phyloP scores from a whole-genome alignment of 352 stramenopile species.

The Pythium phragmiticola region DNA sequence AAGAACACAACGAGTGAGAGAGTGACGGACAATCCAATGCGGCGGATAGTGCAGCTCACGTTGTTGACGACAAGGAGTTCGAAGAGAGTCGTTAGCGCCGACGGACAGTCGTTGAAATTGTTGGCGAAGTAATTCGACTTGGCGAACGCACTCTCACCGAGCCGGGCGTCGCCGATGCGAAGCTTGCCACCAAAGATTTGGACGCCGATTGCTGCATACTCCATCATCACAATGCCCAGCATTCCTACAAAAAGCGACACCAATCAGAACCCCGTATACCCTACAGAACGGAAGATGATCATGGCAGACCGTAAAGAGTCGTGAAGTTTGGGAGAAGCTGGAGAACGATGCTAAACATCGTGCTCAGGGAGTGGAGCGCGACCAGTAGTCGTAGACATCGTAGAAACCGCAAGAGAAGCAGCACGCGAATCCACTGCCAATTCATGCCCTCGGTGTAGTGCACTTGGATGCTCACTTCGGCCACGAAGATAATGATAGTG shows the following conservation, averaged over 20 bases:
- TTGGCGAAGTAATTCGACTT: conserved; percentile 59
- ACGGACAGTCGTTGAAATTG: conserved; percentile 80
- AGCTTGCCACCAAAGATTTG: conserved; percentile 66
- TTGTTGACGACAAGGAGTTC: conserved; percentile 80
- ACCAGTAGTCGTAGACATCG: conserved; percentile 52
- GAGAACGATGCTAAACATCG: conserved; percentile 55
- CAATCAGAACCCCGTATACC: not conserved
- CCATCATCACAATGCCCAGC: conserved; percentile 57
- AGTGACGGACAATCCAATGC: not conserved
- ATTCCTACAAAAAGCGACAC: conserved; percentile 31
- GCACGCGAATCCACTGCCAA: conserved; percentile 52
- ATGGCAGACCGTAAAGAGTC: conserved; percentile 44
- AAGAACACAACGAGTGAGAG: not conserved
- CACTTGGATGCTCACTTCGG: conserved; percentile 52
- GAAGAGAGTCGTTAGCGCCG: conserved; percentile 63
- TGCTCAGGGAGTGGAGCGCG: conserved; percentile 42
- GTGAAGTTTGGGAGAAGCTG: conserved; percentile 51
- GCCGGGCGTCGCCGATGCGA: conserved; percentile 30
- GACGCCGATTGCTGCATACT: conserved; percentile 60
- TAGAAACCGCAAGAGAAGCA: conserved; percentile 63
- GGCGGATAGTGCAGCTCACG: conserved; percentile 24
- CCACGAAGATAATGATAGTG: conserved; percentile 52
- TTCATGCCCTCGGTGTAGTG: conserved; percentile 40
- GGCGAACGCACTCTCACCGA: conserved; percentile 44
- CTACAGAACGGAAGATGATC: not conserved